Conservation (phyloP, 352 stramenopile species). For the Achlya hypogyna region DNA sequence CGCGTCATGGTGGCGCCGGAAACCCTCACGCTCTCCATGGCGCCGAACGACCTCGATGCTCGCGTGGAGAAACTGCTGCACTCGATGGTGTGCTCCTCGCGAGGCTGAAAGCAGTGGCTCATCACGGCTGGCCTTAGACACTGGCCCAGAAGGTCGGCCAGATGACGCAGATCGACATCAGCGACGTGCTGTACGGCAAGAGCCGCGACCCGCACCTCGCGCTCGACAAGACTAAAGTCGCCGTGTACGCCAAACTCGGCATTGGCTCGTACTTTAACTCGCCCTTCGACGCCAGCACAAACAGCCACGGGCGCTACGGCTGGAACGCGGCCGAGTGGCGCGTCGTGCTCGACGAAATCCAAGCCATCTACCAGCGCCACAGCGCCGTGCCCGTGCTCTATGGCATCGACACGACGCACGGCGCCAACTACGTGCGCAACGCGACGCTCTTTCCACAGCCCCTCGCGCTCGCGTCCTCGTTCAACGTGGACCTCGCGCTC, state of each 20-base stretch:
- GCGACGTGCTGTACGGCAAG: constrained; percentile 57
- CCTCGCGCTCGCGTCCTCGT: constrained; percentile 82
- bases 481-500: constrained; percentile 73
- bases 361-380: constrained; percentile 62
- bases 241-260: constrained; percentile 63
- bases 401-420: constrained; percentile 87
- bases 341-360: constrained; percentile 54
- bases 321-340: constrained; percentile 69
- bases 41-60: neutral
- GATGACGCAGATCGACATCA: constrained; percentile 87
- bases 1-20: neutral
- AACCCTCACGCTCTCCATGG: neutral
- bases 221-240: constrained; percentile 50
- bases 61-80: neutral
- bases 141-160: constrained; percentile 54
- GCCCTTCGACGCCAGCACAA: constrained; percentile 26
- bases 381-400: constrained; percentile 66
- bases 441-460: constrained; percentile 82
- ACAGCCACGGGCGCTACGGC: constrained; percentile 25
- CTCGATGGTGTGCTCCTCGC: neutral
- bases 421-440: constrained; percentile 76
- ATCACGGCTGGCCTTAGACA: neutral
- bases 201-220: constrained; percentile 22
- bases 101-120: neutral
- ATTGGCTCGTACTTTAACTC: constrained; percentile 88